Base-by-base conservation (phyloP, 768 basidiomycete genomes). In the Gloeostereum incarnatum region DNA sequence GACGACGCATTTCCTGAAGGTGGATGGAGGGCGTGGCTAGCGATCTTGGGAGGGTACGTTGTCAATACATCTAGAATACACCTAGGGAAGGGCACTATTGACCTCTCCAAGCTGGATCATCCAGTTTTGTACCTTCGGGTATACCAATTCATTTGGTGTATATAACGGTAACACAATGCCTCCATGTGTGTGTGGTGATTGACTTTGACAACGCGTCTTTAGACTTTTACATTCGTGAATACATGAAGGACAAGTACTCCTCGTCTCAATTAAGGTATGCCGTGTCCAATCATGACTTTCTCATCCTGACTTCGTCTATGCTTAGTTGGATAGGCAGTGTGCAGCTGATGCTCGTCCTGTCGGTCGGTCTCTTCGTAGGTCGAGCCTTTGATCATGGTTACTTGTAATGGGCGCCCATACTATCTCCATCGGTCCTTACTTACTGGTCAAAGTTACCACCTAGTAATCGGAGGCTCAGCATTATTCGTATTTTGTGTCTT, bases 41-140 rank as follows among this genome's bases (percentile, higher is more conserved):
- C 62, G 7, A 57, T 70, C 17, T n/a, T 55, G 11, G 70, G 70
- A 36, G 65, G 63, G 64, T 68, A 45, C 47, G 60, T 50, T 18
- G 16, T 38, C 10, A n/a, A n/a, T n/a, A n/a, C n/a, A n/a, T n/a
- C n/a, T 26, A n/a, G 3, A 16, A 31, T n/a, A n/a, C n/a, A 6
- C 13, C n/a, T 16, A 6, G 8, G 22, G 10, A 26, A 34, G 10
- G 7, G 17, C 13, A 33, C 16, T 32, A 36, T 31, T 14, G 11
- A 2, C 33, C 21, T n/a, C 26, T 8, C 14, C 9, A 29, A 34
- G 33, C 11, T 34, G 33, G 3, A n/a, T 34, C n/a, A 10, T 20
- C 21, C 33, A 34, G 21, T 34, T 34, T 9, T 14, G n/a, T 11
- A 34, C 33, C 21, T 34, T 34, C 21, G 33, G 33, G 33, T 9